Base-by-base conservation (phyloP, 2,329 filamentous ascomycete genomes). In the Stagonosporopsis chrysanthemi region DNA sequence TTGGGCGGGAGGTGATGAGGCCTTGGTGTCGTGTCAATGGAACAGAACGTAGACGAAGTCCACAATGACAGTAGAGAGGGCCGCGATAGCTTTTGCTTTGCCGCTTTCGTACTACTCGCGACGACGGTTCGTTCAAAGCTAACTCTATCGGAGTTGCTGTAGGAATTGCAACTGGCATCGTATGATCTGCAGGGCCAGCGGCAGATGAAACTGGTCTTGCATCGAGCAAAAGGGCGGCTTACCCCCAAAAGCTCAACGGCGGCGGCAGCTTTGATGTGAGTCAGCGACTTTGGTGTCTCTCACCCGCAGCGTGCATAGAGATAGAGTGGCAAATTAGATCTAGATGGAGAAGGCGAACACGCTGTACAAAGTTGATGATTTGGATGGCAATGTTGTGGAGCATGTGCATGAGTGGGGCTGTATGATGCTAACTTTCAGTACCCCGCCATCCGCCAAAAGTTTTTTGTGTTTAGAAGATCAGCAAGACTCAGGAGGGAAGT, bases 201-300 rank as follows among this genome's bases (percentile, higher is more conserved):
- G 50, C 33, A 46, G 14, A 39, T 53, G 50, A 53, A 53, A 53
- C 50, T 14, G 29, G 17, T 40, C 33, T 23, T 53, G 50, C 42
- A 5, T 53, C 36, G 28, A 53, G 28, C 19, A 46, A 53, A 53
- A 53, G 50, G 50, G 50, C 50, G 50, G 50, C 50, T 53, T 53
- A 46, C 42, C 14, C 19, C 41, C 50, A 9, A 19, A 19, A 36
- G 35, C 9, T 19, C 5, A 23, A 36, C 42, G 6, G 50, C 35
- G 6, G 50, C 35, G 24, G 23, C 33, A 33, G 50, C n/a, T 15
- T 19, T 11, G 6, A 31, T 6, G 36, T 53, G 42, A 53, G 35
- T 53, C 42, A 53, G 36, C 19, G 26, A 7, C 3, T 31, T n/a
- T 28, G 14, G 15, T 8, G 4, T 4, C 24, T 22, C n/a, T 52